phyloP scores from a whole-genome alignment of 805 yeast species.

The Kodamaea sagamina region DNA sequence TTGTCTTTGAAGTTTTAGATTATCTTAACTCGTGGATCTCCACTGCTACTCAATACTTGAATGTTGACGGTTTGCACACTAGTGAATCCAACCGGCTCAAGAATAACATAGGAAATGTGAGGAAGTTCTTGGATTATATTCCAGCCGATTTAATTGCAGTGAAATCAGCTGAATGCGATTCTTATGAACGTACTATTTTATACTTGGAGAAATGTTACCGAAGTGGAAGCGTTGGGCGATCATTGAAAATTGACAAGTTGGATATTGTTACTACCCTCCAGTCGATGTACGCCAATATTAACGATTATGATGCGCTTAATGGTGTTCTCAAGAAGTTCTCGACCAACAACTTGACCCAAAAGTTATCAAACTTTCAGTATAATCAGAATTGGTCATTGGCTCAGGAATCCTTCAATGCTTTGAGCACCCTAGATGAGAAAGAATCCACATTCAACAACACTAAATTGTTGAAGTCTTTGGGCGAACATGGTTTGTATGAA shows the following conservation, averaged over 20 bases:
- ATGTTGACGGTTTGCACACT: conserved; percentile 21
- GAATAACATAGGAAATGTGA: conserved; percentile 37
- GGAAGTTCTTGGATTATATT: conserved; percentile 51
- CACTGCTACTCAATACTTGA: conserved; percentile 33
- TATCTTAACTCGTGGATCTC: conserved; percentile 80
- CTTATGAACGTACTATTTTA: conserved; percentile 84
- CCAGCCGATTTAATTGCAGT: conserved; percentile 73
- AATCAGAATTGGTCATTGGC: conserved; percentile 87
- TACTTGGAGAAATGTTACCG: conserved; percentile 79
- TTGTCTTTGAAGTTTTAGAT: conserved; percentile 78
- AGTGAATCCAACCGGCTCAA: conserved; percentile 14
- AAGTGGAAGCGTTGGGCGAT: conserved; percentile 20
- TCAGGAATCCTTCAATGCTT: conserved; percentile 75
- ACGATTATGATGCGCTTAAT: conserved; percentile 86
- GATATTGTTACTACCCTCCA: conserved; percentile 57
- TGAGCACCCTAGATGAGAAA: conserved; percentile 48
- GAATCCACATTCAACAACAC: conserved; percentile 38
- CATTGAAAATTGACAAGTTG: conserved; percentile 31
- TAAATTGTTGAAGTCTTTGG: conserved; percentile 66
- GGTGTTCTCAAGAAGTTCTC: conserved; percentile 80
- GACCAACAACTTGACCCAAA: conserved; percentile 67
- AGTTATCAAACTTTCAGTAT: conserved; percentile 77
- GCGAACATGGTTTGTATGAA: conserved; percentile 74
- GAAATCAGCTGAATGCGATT: conserved; percentile 78
- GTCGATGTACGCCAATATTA: conserved; percentile 79